Conservation (phyloP, 257 asterid species). For the Handroanthus guayacan region DNA sequence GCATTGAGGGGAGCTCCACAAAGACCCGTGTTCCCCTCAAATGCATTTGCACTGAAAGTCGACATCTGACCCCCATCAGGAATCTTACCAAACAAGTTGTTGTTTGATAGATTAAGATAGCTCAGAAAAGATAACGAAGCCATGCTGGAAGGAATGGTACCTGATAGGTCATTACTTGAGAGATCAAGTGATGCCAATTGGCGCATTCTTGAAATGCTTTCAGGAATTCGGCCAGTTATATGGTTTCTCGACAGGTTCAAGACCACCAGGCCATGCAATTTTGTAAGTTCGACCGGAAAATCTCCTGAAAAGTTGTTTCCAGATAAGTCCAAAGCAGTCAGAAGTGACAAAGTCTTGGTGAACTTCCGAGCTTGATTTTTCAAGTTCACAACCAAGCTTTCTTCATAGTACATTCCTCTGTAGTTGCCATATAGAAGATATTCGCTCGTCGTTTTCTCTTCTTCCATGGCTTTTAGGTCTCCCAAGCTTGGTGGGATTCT, state of each 20-base stretch:
- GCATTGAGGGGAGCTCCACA: conserved; percentile 55
- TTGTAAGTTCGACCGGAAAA: conserved; percentile 49
- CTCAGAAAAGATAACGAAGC: conserved; percentile 47
- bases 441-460: conserved; percentile 34
- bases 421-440: conserved; percentile 52
- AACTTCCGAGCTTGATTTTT: conserved; percentile 50
- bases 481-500: conserved; percentile 46
- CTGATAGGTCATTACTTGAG: conserved; percentile 53
- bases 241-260: conserved; percentile 61
- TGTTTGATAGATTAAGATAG: conserved; percentile 53
- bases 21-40: conserved; percentile 50
- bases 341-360: conserved; percentile 62
- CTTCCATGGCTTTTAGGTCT: conserved; percentile 52
- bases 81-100: conserved; percentile 56
- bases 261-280: conserved; percentile 43
- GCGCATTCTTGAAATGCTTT: conserved; percentile 46
- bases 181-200: conserved; percentile 58
- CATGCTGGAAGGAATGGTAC: conserved; percentile 56
- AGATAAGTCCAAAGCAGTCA: conserved; percentile 57
- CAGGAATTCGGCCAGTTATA: conserved; percentile 55
- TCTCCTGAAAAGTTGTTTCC: conserved; percentile 53
- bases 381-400: conserved; percentile 48
- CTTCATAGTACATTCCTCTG: conserved; percentile 55
- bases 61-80: conserved; percentile 56
- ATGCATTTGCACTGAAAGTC: conserved; percentile 50